These are phyloP conservation scores for Annulohypoxylon nitens DNA, from an alignment of 495 filamentous ascomycete genomes.

Conservation along the genomic window DNA sequence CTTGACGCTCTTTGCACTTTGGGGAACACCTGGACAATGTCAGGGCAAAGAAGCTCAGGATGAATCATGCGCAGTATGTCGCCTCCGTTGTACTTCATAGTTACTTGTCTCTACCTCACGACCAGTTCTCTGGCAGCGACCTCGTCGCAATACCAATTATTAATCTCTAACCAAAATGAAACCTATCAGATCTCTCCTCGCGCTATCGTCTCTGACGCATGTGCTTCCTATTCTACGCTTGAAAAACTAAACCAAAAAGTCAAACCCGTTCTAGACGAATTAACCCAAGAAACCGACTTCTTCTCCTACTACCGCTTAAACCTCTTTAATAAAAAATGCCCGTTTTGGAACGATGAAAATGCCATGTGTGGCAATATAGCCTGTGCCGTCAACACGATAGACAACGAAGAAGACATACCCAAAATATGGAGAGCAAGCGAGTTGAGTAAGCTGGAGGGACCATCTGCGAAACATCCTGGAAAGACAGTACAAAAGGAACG, in stretches of 20 bases:
- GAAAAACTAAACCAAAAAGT: conserved; percentile 84
- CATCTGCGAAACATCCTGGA: conserved; percentile 88
- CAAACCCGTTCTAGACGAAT: conserved; percentile 80
- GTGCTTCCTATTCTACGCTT: conserved; percentile 90
- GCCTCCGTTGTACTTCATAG: conserved; percentile 42
- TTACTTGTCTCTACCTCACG: conserved; percentile 41
- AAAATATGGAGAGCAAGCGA: conserved; percentile 91
- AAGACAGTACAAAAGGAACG: conserved; percentile 76
- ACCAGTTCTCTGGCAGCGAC: conserved; percentile 42
- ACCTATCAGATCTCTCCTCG: conserved; percentile 65
- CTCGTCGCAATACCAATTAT: conserved; percentile 41
- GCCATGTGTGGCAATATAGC: conserved; percentile 98
- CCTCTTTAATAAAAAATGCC: conserved; percentile 94
- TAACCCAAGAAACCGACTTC: conserved; percentile 92
- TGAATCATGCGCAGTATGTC: conserved; percentile 63
- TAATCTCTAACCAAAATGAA: conserved; percentile 56
- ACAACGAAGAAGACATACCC: conserved; percentile 94
- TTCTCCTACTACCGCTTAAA: conserved; percentile 97
- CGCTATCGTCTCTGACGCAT: conserved; percentile 83
- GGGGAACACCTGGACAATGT: conserved; percentile 65
- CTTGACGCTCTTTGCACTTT: conserved; percentile 80
- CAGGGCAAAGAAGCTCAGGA: conserved; percentile 54
- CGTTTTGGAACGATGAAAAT: conserved; percentile 94
- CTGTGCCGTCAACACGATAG: conserved; percentile 95
- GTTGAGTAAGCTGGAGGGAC: conserved; percentile 92